Conservation (phyloP, 495 filamentous ascomycete species). For the Aspergillus baeticus region DNA sequence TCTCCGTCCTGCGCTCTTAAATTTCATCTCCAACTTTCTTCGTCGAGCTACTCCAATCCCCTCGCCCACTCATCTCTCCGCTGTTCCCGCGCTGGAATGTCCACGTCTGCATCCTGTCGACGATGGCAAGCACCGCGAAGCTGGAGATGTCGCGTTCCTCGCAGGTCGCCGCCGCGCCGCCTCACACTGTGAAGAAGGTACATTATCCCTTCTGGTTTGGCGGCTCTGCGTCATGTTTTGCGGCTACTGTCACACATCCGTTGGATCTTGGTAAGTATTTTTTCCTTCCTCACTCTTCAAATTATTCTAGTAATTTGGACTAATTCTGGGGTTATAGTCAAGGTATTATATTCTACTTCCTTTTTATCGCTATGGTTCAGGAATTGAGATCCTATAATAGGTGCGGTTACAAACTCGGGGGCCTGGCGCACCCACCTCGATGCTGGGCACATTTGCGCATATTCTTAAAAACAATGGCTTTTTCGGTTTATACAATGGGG, state of each 20-base stretch:
- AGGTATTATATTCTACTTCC: background rate
- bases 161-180: constrained; percentile 16
- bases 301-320: background rate
- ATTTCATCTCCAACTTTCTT: constrained; percentile 10
- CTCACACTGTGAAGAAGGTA: constrained; percentile 38
- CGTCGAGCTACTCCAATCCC: background rate
- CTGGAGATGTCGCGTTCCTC: constrained; percentile 32
- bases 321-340: constrained; percentile 6
- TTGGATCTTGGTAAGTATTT: constrained; percentile 63
- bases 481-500: constrained; percentile 78
- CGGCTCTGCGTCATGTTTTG: constrained; percentile 85
- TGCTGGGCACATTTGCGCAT: constrained; percentile 80
- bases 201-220: constrained; percentile 94
- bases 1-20: constrained; percentile 24
- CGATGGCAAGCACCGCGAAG: constrained; percentile 43
- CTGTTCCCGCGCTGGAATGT: constrained; percentile 19
- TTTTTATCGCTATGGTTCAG: constrained; percentile 2
- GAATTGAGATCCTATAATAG: constrained; percentile 40
- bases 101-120: constrained; percentile 23
- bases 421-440: constrained; percentile 63
- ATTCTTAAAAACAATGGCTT: constrained; percentile 66
- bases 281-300: background rate
- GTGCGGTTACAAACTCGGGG: constrained; percentile 86
- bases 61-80: constrained; percentile 11
- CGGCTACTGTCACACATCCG: constrained; percentile 86